These are phyloP conservation scores for Rosa chinensis DNA, from an alignment of 306 rosid genomes.

Conservation along the genomic window DNA sequence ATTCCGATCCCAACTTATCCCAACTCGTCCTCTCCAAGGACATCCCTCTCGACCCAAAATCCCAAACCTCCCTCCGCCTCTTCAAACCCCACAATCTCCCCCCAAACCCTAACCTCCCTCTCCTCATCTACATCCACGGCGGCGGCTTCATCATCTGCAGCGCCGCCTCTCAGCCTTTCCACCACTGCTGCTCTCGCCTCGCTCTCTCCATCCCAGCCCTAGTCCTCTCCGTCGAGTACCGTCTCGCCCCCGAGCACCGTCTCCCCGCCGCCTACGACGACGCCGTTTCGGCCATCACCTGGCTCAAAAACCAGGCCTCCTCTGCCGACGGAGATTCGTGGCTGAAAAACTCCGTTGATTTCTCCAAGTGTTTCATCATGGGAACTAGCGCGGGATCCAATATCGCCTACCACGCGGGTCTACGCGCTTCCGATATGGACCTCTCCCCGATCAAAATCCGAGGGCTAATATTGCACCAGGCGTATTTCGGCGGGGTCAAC, in stretches of 20 bases:
- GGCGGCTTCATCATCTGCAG: slow-evolving; percentile 78
- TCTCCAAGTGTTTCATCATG: slow-evolving; percentile 44
- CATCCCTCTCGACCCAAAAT: slow-evolving; percentile 44
- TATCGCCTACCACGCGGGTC: slow-evolving; percentile 53
- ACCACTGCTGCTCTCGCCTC: slow-evolving; percentile 36
- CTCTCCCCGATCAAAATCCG: slow-evolving; percentile 40
- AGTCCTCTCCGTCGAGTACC: slow-evolving; percentile 64
- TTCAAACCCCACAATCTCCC: slow-evolving; percentile 53
- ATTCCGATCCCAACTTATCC: slow-evolving; percentile 6
- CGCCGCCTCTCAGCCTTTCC: slow-evolving; percentile 51
- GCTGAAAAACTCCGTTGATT: slow-evolving; percentile 51
- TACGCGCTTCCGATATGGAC: slow-evolving; percentile 44
- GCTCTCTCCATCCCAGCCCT: slow-evolving; percentile 32
- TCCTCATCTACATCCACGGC: slow-evolving; percentile 67
- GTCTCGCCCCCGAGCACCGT: slow-evolving; percentile 79
- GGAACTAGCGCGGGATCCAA: slow-evolving; percentile 71
- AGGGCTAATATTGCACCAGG: slow-evolving; percentile 52
- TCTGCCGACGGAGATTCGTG: slow-evolving; percentile 43
- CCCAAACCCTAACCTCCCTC: slow-evolving; percentile 25
- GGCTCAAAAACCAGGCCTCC: slow-evolving; percentile 43
- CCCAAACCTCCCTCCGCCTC: slow-evolving; percentile 58
- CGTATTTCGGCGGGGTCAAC: slow-evolving; percentile 54
- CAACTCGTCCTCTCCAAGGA: slow-evolving; percentile 49
- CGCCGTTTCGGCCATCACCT: slow-evolving; percentile 52
- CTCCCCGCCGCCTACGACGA: slow-evolving; percentile 87